phyloP scores from a whole-genome alignment of 306 rosid genomes.

The Gleditsia sinensis region DNA sequence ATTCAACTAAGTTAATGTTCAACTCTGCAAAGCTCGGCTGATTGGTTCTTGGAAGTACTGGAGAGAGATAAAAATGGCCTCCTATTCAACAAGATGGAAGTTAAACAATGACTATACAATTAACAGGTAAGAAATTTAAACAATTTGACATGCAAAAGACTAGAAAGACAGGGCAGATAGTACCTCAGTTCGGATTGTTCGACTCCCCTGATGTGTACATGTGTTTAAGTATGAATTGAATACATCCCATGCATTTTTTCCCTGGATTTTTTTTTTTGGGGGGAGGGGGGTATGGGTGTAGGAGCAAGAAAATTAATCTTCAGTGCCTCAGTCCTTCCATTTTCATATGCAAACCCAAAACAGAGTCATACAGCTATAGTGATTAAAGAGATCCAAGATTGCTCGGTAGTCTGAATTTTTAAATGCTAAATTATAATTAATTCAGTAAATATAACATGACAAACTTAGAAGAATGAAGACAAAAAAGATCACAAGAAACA shows the following conservation, averaged over 20 bases:
- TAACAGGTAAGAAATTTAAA: background rate
- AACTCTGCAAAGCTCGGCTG: slow-evolving; percentile 54
- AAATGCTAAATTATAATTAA: slow-evolving; percentile 14
- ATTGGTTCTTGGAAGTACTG: slow-evolving; percentile 95
- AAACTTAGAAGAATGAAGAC: slow-evolving; percentile 12
- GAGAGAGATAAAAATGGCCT: slow-evolving; percentile 88
- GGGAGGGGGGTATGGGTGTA: background rate
- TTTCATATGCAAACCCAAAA: background rate
- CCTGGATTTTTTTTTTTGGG: slow-evolving; percentile 45
- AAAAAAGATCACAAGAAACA: background rate
- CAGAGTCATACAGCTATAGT: background rate
- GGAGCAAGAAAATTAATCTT: slow-evolving; percentile 17
- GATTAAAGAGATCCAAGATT: background rate
- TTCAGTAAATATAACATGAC: background rate
- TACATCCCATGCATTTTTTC: slow-evolving; percentile 54
- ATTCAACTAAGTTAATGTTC: slow-evolving; percentile 33
- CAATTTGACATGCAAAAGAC: background rate
- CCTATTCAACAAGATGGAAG: slow-evolving; percentile 54
- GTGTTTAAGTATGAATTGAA: slow-evolving; percentile 78
- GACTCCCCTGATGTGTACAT: slow-evolving; percentile 95
- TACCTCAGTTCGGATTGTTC: slow-evolving; percentile 99
- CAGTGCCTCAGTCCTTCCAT: slow-evolving; percentile 3
- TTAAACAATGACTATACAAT: background rate
- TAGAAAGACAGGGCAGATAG: slow-evolving; percentile 8
- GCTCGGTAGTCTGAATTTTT: background rate